A percentile compares a stretch with the other conserved stretches of the same genome.
Evolutionary conservation across 2,329 filamentous ascomycete species (phyloP).

Genomic region (Tolypocladium ophioglossoides): DNA sequence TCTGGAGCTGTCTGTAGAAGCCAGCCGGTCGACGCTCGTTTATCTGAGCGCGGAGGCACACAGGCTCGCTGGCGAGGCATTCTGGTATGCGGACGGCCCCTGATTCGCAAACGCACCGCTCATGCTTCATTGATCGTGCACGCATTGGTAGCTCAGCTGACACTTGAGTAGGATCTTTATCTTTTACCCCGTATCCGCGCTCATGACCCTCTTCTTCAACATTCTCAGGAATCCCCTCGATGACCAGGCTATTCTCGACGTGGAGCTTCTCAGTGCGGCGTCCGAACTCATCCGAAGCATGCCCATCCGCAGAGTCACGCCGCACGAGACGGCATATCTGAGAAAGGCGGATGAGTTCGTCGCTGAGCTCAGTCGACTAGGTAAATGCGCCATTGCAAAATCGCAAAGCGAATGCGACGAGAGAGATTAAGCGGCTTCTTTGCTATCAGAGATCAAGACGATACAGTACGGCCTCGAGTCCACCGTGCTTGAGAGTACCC

Average conservation of each 20-base stretch:
- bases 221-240: slow-evolving; percentile 37
- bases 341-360: slow-evolving; percentile 31
- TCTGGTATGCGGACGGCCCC: slow-evolving; percentile 29
- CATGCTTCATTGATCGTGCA: background rate
- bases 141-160: background rate
- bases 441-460: too few relatives aligned
- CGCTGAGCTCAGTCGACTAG: slow-evolving; percentile 30
- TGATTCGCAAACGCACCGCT: background rate
- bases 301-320: slow-evolving; percentile 14
- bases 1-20: slow-evolving; percentile 40
- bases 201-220: slow-evolving; percentile 44
- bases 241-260: slow-evolving; percentile 29
- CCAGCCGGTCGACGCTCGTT: slow-evolving; percentile 42
- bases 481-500: slow-evolving; percentile 10
- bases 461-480: too few relatives aligned
- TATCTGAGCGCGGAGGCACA: slow-evolving; percentile 33
- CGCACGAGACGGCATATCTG: slow-evolving; percentile 27
- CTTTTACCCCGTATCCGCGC: slow-evolving; percentile 45
- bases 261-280: slow-evolving; percentile 32
- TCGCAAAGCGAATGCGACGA: background rate
- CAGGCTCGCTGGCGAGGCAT: slow-evolving; percentile 32
- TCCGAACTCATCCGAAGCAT: slow-evolving; percentile 32
- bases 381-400: slow-evolving; percentile 30
- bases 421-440: too few relatives aligned
- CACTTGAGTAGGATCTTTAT: slow-evolving; percentile 33